phyloP scores from a whole-genome alignment of 208 protist genomes.

The Phytomonas sp. region DNA sequence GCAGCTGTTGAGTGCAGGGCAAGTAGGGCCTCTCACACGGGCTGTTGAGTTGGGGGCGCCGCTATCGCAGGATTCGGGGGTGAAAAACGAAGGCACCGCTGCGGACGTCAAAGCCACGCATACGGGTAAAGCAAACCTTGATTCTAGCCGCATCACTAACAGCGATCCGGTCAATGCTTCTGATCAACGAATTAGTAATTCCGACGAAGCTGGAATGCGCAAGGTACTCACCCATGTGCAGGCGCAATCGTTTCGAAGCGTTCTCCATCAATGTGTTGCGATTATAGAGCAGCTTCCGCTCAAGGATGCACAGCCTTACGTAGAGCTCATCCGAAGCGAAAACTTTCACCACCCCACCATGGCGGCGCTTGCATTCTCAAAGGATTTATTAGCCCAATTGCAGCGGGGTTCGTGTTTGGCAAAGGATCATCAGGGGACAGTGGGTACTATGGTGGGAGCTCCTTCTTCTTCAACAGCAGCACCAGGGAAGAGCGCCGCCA shows the following conservation, averaged over 20 bases:
- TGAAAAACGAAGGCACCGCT: background rate
- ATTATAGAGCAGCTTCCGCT: conserved; percentile 54
- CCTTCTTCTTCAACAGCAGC: background rate
- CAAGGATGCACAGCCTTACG: conserved; percentile 33
- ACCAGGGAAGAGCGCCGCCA: background rate
- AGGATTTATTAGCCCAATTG: conserved; percentile 36
- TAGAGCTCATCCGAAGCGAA: conserved; percentile 38
- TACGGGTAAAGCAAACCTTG: background rate
- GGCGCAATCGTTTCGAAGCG: conserved; percentile 31
- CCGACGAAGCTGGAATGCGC: background rate
- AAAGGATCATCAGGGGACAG: background rate
- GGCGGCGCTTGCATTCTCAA: conserved; percentile 34
- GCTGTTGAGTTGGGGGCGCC: background rate
- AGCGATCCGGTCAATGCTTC: background rate
- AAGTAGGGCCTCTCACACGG: background rate
- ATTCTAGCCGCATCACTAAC: background rate
- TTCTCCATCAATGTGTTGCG: conserved; percentile 40
- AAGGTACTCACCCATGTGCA: conserved; percentile 23
- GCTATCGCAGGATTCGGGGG: background rate
- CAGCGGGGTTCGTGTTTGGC: conserved; percentile 18
- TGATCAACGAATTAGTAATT: background rate
- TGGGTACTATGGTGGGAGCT: background rate
- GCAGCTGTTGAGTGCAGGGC: conserved; percentile 16
- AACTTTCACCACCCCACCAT: conserved; percentile 26
- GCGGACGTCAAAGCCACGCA: background rate